A percentile compares a stretch with the other conserved stretches of the same genome.
phyloP scores from a whole-genome alignment of 108 stramenopile species.

The Fragilariopsis cylindrus region DNA sequence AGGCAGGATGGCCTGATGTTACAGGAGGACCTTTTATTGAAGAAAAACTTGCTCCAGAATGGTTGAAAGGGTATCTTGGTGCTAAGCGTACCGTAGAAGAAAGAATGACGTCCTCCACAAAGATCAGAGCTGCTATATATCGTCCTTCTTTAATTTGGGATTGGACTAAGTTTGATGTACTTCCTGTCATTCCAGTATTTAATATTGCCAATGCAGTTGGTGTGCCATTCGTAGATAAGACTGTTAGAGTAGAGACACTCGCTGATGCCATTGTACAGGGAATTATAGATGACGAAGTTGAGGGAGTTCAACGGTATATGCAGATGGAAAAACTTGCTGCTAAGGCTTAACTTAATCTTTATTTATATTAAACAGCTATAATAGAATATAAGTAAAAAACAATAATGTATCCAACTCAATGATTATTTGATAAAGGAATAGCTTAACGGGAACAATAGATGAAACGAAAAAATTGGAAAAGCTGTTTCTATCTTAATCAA shows the following conservation, averaged over 20 bases:
- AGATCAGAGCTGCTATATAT: background rate
- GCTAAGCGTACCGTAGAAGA: conserved; percentile 82
- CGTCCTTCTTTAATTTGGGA: background rate
- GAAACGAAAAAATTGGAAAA: too few relatives aligned
- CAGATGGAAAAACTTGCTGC: conserved; percentile 14
- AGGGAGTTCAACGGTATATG: conserved; percentile 41
- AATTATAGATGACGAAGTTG: conserved; percentile 22
- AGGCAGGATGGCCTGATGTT: conserved; percentile 87
- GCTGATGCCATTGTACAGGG: conserved; percentile 73
- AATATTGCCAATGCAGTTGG: conserved; percentile 68
- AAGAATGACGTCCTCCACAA: conserved; percentile 30
- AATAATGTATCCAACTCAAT: too few relatives aligned
- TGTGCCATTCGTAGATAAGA: conserved; percentile 83
- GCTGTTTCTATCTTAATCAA: too few relatives aligned
- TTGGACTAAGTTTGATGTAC: conserved; percentile 57
- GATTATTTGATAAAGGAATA: too few relatives aligned
- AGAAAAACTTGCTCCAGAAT: conserved; percentile 67
- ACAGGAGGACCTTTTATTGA: conserved; percentile 62
- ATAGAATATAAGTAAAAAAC: too few relatives aligned
- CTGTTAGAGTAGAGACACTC: conserved; percentile 76
- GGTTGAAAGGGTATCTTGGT: conserved; percentile 63
- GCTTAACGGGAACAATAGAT: too few relatives aligned
- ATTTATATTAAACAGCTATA: background rate
- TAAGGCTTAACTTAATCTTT: conserved; percentile 3
- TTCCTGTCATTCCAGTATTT: conserved; percentile 72